Evolutionary conservation across 2,329 filamentous ascomycete genomes (phyloP).

Genomic region (Pseudohalonectria lignicola): DNA sequence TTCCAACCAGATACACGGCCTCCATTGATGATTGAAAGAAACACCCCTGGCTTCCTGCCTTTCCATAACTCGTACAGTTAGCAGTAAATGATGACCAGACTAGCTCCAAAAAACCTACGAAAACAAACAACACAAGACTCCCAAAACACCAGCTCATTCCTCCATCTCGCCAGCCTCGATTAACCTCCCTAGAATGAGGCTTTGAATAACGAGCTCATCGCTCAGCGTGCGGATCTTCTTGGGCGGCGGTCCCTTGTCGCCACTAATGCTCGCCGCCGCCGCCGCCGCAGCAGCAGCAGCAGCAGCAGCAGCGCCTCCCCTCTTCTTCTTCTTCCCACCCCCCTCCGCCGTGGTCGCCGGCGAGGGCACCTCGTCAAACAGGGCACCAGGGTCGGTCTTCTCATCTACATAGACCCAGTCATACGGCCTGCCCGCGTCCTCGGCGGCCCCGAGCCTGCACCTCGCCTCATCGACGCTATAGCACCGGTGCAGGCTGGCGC

Average conservation of each 20-base stretch:
- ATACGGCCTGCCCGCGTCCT: constrained; percentile 39
- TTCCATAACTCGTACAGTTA: too few relatives aligned
- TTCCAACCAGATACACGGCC: too few relatives aligned
- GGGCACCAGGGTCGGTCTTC: constrained; percentile 25
- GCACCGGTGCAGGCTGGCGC: constrained; percentile 59
- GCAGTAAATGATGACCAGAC: too few relatives aligned
- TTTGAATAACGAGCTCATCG: constrained; percentile 86
- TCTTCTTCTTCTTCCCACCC: constrained; percentile 27
- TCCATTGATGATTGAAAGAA: too few relatives aligned
- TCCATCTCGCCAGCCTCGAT: constrained; percentile 48
- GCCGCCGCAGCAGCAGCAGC: constrained; percentile 11
- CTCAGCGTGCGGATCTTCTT: constrained; percentile 57
- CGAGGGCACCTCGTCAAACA: constrained; percentile 13
- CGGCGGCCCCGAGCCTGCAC: constrained; percentile 39
- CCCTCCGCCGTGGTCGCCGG: constrained; percentile 5
- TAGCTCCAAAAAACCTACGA: too few relatives aligned
- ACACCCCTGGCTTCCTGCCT: too few relatives aligned
- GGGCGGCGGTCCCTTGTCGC: constrained; percentile 19
- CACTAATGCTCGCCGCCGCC: neutral
- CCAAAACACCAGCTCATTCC: constrained; percentile 7
- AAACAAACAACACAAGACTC: too few relatives aligned
- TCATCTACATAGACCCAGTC: constrained; percentile 75
- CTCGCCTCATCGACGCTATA: constrained; percentile 55
- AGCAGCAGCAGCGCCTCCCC: constrained; percentile 20
- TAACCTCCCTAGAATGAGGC: constrained; percentile 73